phyloP scores from a whole-genome alignment of 2,329 filamentous ascomycete genomes.

The Acarospora socialis region DNA sequence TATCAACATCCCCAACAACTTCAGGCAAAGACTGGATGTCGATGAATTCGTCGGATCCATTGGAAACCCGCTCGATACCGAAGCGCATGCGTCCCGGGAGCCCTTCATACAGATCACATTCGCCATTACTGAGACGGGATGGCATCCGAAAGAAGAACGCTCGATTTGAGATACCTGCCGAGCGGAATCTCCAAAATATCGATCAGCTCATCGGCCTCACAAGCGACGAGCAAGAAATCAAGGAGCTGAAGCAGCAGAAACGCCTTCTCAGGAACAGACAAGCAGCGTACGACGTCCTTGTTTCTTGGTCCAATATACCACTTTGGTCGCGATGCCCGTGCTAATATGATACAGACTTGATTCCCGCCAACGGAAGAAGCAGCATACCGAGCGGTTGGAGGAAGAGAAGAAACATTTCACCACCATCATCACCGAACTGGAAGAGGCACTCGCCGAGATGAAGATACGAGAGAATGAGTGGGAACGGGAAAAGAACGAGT shows the following conservation, averaged over 20 bases:
- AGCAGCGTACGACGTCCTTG: conserved; percentile 61
- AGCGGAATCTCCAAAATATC: conserved; percentile 87
- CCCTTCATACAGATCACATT: conserved; percentile 57
- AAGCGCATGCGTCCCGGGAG: conserved; percentile 47
- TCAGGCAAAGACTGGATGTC: conserved; percentile 44
- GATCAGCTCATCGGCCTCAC: conserved; percentile 82
- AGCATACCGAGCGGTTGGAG: conserved; percentile 90
- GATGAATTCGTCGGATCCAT: conserved; percentile 29
- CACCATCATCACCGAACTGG: conserved; percentile 58
- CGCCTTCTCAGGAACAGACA: conserved; percentile 86
- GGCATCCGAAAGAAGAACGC: conserved; percentile 98
- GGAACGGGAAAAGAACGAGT: conserved; percentile 43
- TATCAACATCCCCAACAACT: conserved; percentile 48
- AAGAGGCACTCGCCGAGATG: conserved; percentile 59
- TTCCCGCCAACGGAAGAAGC: conserved; percentile 94
- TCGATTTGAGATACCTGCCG: conserved; percentile 89
- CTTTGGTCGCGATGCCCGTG: conserved; percentile 12
- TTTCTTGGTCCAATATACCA: conserved; percentile 19
- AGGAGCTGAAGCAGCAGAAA: conserved; percentile 98
- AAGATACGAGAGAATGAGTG: conserved; percentile 42
- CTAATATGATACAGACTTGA: conserved; percentile 51
- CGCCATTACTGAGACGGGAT: conserved; percentile 63
- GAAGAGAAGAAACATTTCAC: conserved; percentile 92
- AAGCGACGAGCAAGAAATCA: conserved; percentile 75
- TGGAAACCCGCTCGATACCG: conserved; percentile 38